Conservation (phyloP, 768 basidiomycete species). For the Lentinula guzmanii region DNA sequence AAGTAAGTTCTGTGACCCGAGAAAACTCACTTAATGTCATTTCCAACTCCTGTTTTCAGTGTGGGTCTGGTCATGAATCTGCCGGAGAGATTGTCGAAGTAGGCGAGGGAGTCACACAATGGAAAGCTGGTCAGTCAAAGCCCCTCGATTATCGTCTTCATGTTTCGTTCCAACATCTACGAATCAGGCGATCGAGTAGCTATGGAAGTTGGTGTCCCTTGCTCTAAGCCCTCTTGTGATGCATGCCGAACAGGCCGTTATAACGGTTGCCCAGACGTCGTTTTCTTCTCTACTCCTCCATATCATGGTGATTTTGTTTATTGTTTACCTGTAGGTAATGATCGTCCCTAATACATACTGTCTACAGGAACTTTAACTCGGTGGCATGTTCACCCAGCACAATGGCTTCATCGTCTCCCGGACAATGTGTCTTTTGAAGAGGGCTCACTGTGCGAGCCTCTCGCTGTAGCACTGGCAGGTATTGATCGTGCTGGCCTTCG, state of each 20-base stretch:
- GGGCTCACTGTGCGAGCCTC: constrained; percentile 61
- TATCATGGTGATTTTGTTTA: constrained; percentile 42
- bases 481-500: constrained; percentile 60
- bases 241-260: constrained; percentile 60
- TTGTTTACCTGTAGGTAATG: not conserved
- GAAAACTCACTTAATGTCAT: not conserved
- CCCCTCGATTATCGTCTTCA: not conserved
- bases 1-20: constrained; percentile 27
- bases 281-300: constrained; percentile 69
- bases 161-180: not conserved
- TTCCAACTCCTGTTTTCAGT: constrained; percentile 25
- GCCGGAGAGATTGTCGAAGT: constrained; percentile 62
- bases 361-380: constrained; percentile 51
- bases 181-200: constrained; percentile 57
- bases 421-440: constrained; percentile 60
- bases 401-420: constrained; percentile 63
- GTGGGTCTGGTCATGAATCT: constrained; percentile 66
- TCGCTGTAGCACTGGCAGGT: constrained; percentile 63
- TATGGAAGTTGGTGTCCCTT: constrained; percentile 66
- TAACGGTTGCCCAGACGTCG: constrained; percentile 52
- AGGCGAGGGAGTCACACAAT: constrained; percentile 59
- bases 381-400: constrained; percentile 62
- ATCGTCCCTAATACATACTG: not conserved
- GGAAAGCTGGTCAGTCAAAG: constrained; percentile 44
- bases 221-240: constrained; percentile 55